Percentiles rank a stretch among this genome's conserved stretches.
Conservation (phyloP, 2,329 filamentous ascomycete species). For the Aspergillus pseudoviridinutans region DNA sequence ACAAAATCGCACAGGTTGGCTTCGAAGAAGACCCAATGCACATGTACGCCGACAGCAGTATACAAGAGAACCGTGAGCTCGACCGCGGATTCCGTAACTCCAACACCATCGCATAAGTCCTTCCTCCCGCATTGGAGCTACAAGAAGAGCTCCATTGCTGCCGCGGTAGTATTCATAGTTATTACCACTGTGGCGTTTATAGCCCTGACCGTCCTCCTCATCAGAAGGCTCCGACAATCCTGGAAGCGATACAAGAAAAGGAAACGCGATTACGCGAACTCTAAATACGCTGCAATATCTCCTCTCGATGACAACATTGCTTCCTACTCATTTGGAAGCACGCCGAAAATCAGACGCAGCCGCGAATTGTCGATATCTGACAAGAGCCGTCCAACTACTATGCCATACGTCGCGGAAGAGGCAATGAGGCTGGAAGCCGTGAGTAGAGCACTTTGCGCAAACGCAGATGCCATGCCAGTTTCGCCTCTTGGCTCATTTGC, state of each 20-base stretch:
- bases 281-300: conserved; percentile 14
- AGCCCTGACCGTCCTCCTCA: conserved; percentile 19
- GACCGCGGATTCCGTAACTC: not conserved
- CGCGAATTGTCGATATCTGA: conserved; percentile 29
- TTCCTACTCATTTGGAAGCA: conserved; percentile 13
- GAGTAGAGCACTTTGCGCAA: conserved; percentile 10
- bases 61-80: not conserved
- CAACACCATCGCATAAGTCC: conserved; percentile 3
- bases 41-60: not conserved
- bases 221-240: conserved; percentile 14
- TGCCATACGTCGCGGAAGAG: conserved; percentile 20
- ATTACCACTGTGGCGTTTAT: conserved; percentile 17
- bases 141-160: conserved; percentile 24
- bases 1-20: not conserved
- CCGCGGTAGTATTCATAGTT: conserved; percentile 20
- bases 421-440: conserved; percentile 4
- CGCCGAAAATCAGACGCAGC: conserved; percentile 12
- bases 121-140: conserved; percentile 15
- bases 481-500: conserved; percentile 1
- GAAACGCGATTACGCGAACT: conserved; percentile 11
- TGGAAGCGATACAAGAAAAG: conserved; percentile 14
- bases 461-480: conserved; percentile 4
- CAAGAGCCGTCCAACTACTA: conserved; percentile 21
- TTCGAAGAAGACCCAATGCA: not conserved
- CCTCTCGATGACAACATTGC: conserved; percentile 18